Evolutionary conservation across 805 yeast genomes (phyloP).

Genomic region (Ogataea saltuana): DNA sequence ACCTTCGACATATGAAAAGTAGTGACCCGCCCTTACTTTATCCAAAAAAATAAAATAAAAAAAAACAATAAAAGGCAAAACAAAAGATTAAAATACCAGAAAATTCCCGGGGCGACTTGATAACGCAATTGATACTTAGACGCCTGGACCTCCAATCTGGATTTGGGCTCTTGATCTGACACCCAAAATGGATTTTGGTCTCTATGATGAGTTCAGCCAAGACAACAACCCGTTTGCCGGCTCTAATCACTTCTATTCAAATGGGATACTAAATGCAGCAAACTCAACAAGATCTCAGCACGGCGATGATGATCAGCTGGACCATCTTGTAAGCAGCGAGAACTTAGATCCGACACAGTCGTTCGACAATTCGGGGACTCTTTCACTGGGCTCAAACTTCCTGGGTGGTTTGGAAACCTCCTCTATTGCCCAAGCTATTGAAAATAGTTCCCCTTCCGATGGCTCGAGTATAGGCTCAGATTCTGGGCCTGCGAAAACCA

Average conservation of each 20-base stretch:
- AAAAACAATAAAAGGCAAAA: neutral
- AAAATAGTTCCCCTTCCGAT: neutral
- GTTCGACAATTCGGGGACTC: neutral
- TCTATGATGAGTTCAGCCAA: slow-evolving; percentile 34
- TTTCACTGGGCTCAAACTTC: neutral
- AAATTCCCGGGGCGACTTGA: too few relatives aligned
- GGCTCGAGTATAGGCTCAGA: too few relatives aligned
- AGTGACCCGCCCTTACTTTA: too few relatives aligned
- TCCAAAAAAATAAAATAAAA: neutral
- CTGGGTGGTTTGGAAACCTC: neutral
- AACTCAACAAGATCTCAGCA: neutral
- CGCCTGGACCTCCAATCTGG: too few relatives aligned
- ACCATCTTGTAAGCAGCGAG: neutral
- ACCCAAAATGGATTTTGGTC: slow-evolving; percentile 29
- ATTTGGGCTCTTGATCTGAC: neutral
- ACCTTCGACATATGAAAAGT: too few relatives aligned
- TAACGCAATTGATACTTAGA: too few relatives aligned
- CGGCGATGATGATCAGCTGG: neutral
- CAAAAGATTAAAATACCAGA: too few relatives aligned
- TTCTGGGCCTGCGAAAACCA: too few relatives aligned
- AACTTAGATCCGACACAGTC: neutral
- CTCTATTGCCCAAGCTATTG: neutral
- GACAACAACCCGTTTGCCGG: slow-evolving; percentile 41
- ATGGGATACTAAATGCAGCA: slow-evolving; percentile 29
- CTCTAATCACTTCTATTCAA: slow-evolving; percentile 33